Percentiles rank a stretch among this genome's conserved stretches.
Conservation (phyloP, 805 yeast species). For the Wickerhamiella allomyrinae region DNA sequence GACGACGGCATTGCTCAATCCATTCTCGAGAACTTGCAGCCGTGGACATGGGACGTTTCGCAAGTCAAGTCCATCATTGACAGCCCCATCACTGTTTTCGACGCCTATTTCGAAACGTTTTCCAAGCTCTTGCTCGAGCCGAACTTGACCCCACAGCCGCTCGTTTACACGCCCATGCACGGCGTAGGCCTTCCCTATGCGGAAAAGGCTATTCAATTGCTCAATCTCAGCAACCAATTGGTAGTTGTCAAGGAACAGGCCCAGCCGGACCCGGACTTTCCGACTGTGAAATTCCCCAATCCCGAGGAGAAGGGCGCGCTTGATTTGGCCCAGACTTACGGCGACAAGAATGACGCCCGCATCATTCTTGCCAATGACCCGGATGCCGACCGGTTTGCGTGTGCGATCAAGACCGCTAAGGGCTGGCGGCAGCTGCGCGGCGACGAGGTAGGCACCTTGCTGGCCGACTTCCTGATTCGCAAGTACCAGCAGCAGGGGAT, state of each 20-base stretch:
- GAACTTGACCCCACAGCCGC: constrained; percentile 13
- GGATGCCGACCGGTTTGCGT: constrained; percentile 89
- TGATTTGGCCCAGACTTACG: constrained; percentile 49
- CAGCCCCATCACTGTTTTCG: neutral
- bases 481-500: constrained; percentile 7
- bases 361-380: constrained; percentile 87
- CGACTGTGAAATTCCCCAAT: constrained; percentile 81
- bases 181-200: constrained; percentile 76
- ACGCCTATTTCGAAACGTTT: constrained; percentile 2
- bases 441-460: constrained; percentile 75
- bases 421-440: constrained; percentile 79
- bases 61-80: neutral
- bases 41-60: constrained; percentile 38
- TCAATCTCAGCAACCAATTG: constrained; percentile 26
- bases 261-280: constrained; percentile 69
- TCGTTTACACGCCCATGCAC: constrained; percentile 89
- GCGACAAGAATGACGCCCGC: constrained; percentile 35
- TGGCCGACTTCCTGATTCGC: constrained; percentile 51
- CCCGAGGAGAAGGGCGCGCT: constrained; percentile 94
- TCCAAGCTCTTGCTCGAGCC: neutral
- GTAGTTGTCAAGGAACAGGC: constrained; percentile 48
- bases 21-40: constrained; percentile 47
- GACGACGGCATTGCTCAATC: constrained; percentile 55
- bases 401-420: constrained; percentile 39
- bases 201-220: constrained; percentile 26